These are phyloP conservation scores for Annona squamosa DNA, from an alignment of 164 flowering plant species.

Conservation along the genomic window DNA sequence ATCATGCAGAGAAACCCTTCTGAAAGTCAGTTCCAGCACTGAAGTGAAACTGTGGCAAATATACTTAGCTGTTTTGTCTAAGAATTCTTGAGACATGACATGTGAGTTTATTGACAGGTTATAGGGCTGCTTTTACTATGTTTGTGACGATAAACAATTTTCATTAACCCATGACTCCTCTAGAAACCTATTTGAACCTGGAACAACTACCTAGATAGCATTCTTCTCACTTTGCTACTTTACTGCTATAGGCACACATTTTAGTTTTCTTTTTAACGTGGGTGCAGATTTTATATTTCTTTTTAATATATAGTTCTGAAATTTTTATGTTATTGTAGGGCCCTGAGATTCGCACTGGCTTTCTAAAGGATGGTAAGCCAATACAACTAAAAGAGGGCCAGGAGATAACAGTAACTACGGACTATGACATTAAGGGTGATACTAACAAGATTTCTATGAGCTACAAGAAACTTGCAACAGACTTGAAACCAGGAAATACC, in stretches of 20 bases:
- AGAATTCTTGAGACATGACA: background rate
- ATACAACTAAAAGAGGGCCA: constrained; percentile 77
- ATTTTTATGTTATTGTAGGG: constrained; percentile 38
- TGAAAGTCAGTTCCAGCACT: too few species aligned
- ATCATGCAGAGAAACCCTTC: too few species aligned
- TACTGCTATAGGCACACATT: background rate
- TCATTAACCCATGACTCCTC: too few species aligned
- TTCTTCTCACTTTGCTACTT: background rate
- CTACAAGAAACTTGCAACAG: constrained; percentile 68
- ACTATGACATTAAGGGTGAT: constrained; percentile 66
- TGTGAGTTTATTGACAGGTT: background rate
- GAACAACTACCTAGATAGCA: background rate
- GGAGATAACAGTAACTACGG: constrained; percentile 64
- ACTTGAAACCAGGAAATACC: constrained; percentile 69
- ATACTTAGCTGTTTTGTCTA: background rate
- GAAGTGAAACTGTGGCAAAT: background rate
- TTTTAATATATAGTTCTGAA: background rate
- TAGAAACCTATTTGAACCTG: background rate
- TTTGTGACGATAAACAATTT: too few species aligned
- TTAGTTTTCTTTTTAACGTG: background rate
- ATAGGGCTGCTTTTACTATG: too few species aligned
- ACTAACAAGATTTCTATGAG: constrained; percentile 64
- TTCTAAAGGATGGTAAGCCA: constrained; percentile 66
- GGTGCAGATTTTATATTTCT: background rate
- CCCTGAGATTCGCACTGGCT: constrained; percentile 87